Conservation (phyloP, 192 early-diverging fungal species). For the Phlyctochytrium planicorne region DNA sequence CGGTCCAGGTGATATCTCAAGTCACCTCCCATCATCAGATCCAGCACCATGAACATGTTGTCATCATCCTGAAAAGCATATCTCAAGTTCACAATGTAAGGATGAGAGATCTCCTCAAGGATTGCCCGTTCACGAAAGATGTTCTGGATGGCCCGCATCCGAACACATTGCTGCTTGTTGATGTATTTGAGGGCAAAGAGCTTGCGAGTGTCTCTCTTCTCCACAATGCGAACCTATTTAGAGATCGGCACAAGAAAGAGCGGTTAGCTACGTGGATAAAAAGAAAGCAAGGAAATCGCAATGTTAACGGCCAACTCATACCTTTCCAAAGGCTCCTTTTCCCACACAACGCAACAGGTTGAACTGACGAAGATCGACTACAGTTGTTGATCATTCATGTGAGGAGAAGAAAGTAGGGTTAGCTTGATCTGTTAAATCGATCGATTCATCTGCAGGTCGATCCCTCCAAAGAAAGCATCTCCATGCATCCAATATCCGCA, state of each 20-base stretch:
- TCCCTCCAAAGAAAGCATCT: too few relatives aligned
- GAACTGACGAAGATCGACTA: slow-evolving; percentile 89
- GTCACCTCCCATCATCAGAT: slow-evolving; percentile 61
- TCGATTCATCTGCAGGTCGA: too few relatives aligned
- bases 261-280: not conserved
- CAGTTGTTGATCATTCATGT: too few relatives aligned
- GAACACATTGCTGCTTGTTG: slow-evolving; percentile 88
- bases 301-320: too few relatives aligned
- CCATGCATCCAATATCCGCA: too few relatives aligned
- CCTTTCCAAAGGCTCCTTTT: slow-evolving; percentile 95
- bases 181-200: slow-evolving; percentile 97
- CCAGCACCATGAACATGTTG: slow-evolving; percentile 64
- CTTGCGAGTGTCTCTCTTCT: slow-evolving; percentile 75
- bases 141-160: slow-evolving; percentile 79
- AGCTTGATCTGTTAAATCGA: too few relatives aligned
- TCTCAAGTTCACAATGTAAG: slow-evolving; percentile 73
- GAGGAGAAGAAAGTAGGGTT: too few relatives aligned
- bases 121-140: slow-evolving; percentile 88
- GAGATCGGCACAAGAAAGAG: not conserved
- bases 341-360: slow-evolving; percentile 85
- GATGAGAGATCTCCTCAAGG: slow-evolving; percentile 83
- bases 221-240: slow-evolving; percentile 83
- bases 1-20: slow-evolving; percentile 54
- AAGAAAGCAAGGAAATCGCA: not conserved
- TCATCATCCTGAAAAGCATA: slow-evolving; percentile 66